Evolutionary conservation across 169 alveolate species (phyloP).

Genomic region (Eimeria brunetti): DNA sequence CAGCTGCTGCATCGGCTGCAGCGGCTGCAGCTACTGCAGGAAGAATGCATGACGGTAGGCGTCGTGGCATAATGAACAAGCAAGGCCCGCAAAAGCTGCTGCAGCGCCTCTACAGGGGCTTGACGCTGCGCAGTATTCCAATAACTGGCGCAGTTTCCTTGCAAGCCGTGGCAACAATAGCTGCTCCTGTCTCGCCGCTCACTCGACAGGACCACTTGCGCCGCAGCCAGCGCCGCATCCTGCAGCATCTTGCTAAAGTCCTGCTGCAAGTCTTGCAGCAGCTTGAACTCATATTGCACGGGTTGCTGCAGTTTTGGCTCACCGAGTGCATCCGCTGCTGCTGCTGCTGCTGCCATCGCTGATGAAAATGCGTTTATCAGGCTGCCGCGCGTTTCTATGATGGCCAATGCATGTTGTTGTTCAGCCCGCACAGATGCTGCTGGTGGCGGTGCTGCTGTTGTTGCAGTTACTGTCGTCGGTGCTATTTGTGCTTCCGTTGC

Average conservation of each 20-base stretch:
- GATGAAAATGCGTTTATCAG: conserved; percentile 13
- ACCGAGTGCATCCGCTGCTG: neutral
- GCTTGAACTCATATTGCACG: neutral
- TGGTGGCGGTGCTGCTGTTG: neutral
- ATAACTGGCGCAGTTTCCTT: neutral
- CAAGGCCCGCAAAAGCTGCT: conserved; percentile 30
- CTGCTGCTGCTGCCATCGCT: conserved; percentile 55
- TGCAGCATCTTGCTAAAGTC: conserved; percentile 18
- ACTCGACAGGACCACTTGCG: neutral
- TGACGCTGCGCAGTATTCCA: conserved; percentile 56
- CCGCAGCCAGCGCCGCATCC: conserved; percentile 35
- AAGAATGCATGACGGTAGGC: neutral
- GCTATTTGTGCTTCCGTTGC: neutral
- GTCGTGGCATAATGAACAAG: conserved; percentile 2
- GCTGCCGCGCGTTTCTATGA: conserved; percentile 54
- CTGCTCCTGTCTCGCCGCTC: neutral
- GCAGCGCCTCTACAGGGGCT: conserved; percentile 57
- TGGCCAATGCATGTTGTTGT: conserved; percentile 49
- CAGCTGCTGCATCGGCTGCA: conserved; percentile 9
- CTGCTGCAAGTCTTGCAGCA: conserved; percentile 37
- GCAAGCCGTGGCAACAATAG: conserved; percentile 12
- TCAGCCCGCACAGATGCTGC: neutral
- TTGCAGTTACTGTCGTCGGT: neutral
- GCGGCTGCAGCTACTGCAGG: neutral
- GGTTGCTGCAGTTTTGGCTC: neutral